Conservation (phyloP, 2,329 filamentous ascomycete genomes). For the Dothistroma septosporum region DNA sequence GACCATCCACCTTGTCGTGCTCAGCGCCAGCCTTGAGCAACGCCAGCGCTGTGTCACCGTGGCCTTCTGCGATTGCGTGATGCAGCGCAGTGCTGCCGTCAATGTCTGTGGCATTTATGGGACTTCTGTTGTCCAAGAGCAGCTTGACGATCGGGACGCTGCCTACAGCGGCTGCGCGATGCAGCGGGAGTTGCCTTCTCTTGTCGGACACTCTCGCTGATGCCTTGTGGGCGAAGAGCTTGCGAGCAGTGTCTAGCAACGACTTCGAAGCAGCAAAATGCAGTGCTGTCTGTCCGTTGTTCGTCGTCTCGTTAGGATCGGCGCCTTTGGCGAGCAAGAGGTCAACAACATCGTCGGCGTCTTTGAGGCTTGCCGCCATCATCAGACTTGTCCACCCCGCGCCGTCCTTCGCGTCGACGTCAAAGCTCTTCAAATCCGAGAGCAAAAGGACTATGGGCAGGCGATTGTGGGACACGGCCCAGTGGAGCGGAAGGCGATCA, state of each 20-base stretch:
- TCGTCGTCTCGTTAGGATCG: conserved; percentile 70
- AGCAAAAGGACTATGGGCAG: conserved; percentile 70
- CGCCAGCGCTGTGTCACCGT: conserved; percentile 75
- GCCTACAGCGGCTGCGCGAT: conserved; percentile 85
- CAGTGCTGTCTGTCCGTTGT: conserved; percentile 72
- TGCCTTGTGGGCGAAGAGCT: conserved; percentile 71
- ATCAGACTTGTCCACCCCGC: conserved; percentile 80
- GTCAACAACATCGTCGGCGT: conserved; percentile 64
- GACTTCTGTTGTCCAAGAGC: conserved; percentile 70
- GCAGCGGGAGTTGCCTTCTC: conserved; percentile 83
- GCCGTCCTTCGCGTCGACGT: conserved; percentile 77
- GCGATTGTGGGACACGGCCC: conserved; percentile 83
- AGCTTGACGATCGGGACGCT: conserved; percentile 76
- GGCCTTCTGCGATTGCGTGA: conserved; percentile 72
- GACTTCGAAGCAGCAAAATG: conserved; percentile 90
- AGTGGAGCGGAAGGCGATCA: conserved; percentile 86
- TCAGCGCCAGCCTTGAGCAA: conserved; percentile 83
- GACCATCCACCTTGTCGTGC: conserved; percentile 67
- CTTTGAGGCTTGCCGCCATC: conserved; percentile 72
- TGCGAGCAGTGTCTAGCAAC: conserved; percentile 75
- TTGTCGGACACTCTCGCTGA: conserved; percentile 77
- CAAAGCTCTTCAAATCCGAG: conserved; percentile 67
- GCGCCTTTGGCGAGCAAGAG: conserved; percentile 63
- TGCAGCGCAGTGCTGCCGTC: conserved; percentile 86
- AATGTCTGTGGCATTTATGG: conserved; percentile 75